These are phyloP conservation scores for Pseudocercospora cruenta DNA, from an alignment of 2,329 filamentous ascomycete species.

Conservation along the genomic window DNA sequence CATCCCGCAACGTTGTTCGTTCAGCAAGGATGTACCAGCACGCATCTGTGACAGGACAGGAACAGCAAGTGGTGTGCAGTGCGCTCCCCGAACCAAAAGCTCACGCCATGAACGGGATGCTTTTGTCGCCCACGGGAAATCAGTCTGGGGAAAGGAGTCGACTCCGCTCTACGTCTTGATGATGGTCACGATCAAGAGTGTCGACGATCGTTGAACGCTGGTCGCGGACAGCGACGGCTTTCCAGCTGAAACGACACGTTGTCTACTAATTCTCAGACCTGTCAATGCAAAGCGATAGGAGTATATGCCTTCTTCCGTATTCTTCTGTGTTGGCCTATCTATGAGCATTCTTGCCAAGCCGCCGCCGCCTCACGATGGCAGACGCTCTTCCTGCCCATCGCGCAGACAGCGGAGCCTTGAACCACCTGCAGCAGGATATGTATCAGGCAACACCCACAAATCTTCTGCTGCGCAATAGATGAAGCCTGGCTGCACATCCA, in stretches of 20 bases:
- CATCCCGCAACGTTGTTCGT: neutral
- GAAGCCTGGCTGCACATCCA: neutral
- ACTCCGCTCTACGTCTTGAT: neutral
- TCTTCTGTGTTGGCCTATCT: neutral
- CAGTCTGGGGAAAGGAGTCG: neutral
- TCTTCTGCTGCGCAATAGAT: neutral
- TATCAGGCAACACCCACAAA: neutral
- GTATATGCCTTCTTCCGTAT: neutral
- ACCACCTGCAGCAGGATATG: neutral
- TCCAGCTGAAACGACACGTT: neutral
- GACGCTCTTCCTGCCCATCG: neutral
- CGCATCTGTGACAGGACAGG: neutral
- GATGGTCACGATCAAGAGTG: too few relatives aligned
- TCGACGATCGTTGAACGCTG: too few relatives aligned
- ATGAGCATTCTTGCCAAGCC: neutral
- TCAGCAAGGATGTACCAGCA: neutral
- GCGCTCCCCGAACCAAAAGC: neutral
- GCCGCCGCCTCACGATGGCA: neutral
- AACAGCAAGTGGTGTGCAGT: neutral
- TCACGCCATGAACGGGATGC: neutral
- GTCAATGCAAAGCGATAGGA: neutral
- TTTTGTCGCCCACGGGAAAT: neutral
- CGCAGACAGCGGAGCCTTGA: neutral
- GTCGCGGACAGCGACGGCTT: too few relatives aligned
- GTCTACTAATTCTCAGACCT: neutral